These are phyloP conservation scores for Periconia digitata DNA, from an alignment of 2,329 filamentous ascomycete species.

Conservation along the genomic window DNA sequence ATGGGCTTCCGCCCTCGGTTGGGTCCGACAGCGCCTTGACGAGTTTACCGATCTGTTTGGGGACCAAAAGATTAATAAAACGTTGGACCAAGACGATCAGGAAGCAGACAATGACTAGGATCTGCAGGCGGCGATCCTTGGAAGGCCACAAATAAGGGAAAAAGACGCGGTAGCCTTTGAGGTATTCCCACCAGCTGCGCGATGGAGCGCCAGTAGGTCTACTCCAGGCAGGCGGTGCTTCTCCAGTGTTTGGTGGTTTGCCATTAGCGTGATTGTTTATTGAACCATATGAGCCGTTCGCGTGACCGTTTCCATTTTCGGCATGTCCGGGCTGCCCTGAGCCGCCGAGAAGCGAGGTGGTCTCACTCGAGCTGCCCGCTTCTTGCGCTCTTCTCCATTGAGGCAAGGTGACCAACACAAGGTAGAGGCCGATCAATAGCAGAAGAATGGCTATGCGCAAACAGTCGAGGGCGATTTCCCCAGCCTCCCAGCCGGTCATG, in stretches of 20 bases:
- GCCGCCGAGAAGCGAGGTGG: conserved; percentile 63
- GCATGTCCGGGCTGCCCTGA: conserved; percentile 46
- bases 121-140: conserved; percentile 72
- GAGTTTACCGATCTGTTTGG: conserved; percentile 76
- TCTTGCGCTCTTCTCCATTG: conserved; percentile 23
- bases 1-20: conserved; percentile 60
- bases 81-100: conserved; percentile 77
- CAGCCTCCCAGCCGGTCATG: conserved; percentile 62
- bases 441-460: conserved; percentile 69
- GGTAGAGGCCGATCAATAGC: conserved; percentile 61
- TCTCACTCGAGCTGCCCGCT: conserved; percentile 53
- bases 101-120: conserved; percentile 82
- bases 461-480: conserved; percentile 67
- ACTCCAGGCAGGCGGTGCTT: conserved; percentile 79
- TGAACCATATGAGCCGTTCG: conserved; percentile 58
- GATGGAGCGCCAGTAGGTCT: conserved; percentile 82
- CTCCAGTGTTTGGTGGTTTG: conserved; percentile 52
- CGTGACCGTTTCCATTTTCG: conserved; percentile 47
- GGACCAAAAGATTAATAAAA: conserved; percentile 82
- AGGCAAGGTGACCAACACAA: conserved; percentile 51
- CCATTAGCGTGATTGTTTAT: conserved; percentile 43
- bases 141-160: conserved; percentile 97
- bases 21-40: conserved; percentile 69
- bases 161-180: conserved; percentile 88
- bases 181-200: conserved; percentile 94